A percentile compares a stretch with the other conserved stretches of the same genome.
Conservation (phyloP, 495 filamentous ascomycete species). For the Aspergillus sparsus region DNA sequence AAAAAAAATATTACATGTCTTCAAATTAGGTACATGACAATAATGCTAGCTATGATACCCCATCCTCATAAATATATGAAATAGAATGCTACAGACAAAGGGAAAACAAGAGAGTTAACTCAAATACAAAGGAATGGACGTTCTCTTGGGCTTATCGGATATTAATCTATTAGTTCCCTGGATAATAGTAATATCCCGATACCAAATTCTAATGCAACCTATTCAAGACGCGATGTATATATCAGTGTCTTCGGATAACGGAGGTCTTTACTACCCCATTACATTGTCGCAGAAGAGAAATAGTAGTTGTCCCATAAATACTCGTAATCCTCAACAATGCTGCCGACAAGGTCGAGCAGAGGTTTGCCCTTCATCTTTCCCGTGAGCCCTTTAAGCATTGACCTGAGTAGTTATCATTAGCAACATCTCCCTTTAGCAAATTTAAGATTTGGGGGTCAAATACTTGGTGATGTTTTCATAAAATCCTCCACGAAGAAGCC, state of each 20-base stretch:
- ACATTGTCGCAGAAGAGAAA: conserved; percentile 75
- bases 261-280: conserved; percentile 12
- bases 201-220: neutral
- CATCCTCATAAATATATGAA: conserved; percentile 4
- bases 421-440: neutral
- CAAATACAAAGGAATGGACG: neutral
- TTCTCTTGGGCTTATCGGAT: neutral
- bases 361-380: conserved; percentile 70
- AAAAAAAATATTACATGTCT: neutral
- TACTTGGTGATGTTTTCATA: conserved; percentile 92
- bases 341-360: conserved; percentile 75
- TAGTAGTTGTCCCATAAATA: conserved; percentile 98
- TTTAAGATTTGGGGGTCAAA: conserved; percentile 7
- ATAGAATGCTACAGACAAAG: neutral
- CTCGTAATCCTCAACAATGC: conserved; percentile 90
- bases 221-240: neutral
- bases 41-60: conserved; percentile 16
- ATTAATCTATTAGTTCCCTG: neutral
- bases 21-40: conserved; percentile 13
- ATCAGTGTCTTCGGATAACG: too few relatives aligned
- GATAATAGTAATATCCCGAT: neutral
- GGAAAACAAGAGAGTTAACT: neutral
- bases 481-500: conserved; percentile 91
- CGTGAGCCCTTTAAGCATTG: conserved; percentile 61
- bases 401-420: conserved; percentile 45